A percentile compares a stretch with the other conserved stretches of the same genome.
Conservation (phyloP, 345 rosid species). For the Sisymbrium irio region DNA sequence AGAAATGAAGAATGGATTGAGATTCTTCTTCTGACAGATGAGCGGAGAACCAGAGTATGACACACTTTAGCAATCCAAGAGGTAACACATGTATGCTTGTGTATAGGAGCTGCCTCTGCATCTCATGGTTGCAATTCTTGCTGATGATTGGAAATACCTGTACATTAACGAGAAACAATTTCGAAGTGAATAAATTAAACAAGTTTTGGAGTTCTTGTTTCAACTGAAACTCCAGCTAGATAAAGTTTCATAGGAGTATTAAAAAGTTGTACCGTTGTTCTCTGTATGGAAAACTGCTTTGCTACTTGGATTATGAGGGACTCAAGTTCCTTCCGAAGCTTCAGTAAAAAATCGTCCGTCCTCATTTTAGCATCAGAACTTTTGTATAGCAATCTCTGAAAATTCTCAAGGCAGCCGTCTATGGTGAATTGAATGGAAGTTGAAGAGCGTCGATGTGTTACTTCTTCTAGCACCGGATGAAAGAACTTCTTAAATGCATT, state of each 20-base stretch:
- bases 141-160: constrained; percentile 57
- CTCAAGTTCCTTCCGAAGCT: constrained; percentile 50
- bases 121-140: constrained; percentile 49
- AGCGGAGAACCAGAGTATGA: constrained; percentile 67
- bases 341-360: constrained; percentile 35
- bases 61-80: constrained; percentile 68
- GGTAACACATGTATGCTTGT: constrained; percentile 67
- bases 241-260: background rate
- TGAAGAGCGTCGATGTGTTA: constrained; percentile 26
- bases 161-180: background rate
- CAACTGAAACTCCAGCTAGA: background rate
- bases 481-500: constrained; percentile 56
- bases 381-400: constrained; percentile 47
- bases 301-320: constrained; percentile 38
- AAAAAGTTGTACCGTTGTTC: too few species aligned
- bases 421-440: constrained; percentile 32
- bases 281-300: constrained; percentile 48
- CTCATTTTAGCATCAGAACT: constrained; percentile 27
- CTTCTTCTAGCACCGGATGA: constrained; percentile 45
- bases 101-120: constrained; percentile 56
- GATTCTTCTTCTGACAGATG: constrained; percentile 57
- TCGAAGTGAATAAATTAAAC: background rate
- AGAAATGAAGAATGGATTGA: constrained; percentile 47
- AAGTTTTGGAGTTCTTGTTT: background rate
- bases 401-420: constrained; percentile 39